These are phyloP conservation scores for Irpex lacteus DNA, from an alignment of 1,284 basidiomycete species.

Conservation along the genomic window DNA sequence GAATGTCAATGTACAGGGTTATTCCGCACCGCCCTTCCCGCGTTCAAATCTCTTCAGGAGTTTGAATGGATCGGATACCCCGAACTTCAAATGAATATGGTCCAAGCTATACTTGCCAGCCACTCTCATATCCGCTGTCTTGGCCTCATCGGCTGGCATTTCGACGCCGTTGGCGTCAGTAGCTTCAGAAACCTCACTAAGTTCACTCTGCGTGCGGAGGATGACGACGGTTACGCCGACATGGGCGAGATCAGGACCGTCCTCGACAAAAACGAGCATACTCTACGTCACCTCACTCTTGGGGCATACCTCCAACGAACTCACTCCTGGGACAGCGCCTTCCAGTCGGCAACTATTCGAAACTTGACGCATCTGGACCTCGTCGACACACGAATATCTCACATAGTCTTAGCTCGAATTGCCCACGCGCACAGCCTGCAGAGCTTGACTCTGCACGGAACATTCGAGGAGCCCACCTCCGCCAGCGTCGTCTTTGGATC, in stretches of 20 bases:
- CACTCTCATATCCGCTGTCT: constrained; percentile 52
- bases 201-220: constrained; percentile 64
- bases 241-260: constrained; percentile 66
- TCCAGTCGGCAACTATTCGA: constrained; percentile 57
- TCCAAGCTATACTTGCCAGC: constrained; percentile 48
- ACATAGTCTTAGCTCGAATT: constrained; percentile 58
- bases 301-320: constrained; percentile 61
- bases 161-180: constrained; percentile 60
- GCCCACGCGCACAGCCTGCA: constrained; percentile 57
- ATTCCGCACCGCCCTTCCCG: constrained; percentile 56
- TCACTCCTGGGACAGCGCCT: constrained; percentile 64
- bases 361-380: constrained; percentile 66
- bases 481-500: constrained; percentile 61
- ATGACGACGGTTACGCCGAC: constrained; percentile 65
- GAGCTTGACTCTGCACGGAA: constrained; percentile 61
- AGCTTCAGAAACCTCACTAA: constrained; percentile 52
- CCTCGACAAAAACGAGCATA: constrained; percentile 53
- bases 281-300: constrained; percentile 60
- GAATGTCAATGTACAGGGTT: constrained; percentile 36
- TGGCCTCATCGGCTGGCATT: constrained; percentile 68
- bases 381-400: constrained; percentile 62
- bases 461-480: constrained; percentile 54
- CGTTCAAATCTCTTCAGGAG: constrained; percentile 54
- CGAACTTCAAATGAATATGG: constrained; percentile 59
- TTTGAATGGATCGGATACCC: constrained; percentile 75